A percentile compares a stretch with the other conserved stretches of the same genome.
phyloP scores from a whole-genome alignment of 1,139 yeast genomes.

The Blastobotrys ciferrii region DNA sequence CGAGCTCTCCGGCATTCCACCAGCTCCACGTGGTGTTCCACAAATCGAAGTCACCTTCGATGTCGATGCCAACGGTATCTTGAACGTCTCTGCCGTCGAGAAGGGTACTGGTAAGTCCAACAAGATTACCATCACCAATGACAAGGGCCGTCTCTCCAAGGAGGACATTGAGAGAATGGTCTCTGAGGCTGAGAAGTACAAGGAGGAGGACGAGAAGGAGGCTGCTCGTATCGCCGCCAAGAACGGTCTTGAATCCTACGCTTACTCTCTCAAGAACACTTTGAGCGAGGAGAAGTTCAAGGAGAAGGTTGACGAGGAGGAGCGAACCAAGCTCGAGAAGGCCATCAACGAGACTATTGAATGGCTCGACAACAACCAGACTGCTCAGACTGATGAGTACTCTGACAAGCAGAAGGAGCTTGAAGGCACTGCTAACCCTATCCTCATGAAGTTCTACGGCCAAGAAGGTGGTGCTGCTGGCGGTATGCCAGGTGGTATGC shows the following conservation, averaged over 20 bases:
- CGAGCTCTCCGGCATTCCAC: slow-evolving; percentile 93
- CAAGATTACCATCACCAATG: slow-evolving; percentile 92
- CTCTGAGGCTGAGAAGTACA: slow-evolving; percentile 88
- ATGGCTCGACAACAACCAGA: slow-evolving; percentile 86
- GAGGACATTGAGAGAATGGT: slow-evolving; percentile 94
- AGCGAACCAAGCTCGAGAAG: slow-evolving; percentile 73
- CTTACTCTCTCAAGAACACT: slow-evolving; percentile 79
- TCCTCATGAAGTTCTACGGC: slow-evolving; percentile 79
- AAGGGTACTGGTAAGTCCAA: slow-evolving; percentile 87
- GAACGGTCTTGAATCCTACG: slow-evolving; percentile 87
- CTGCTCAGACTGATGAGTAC: slow-evolving; percentile 86
- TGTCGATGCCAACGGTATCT: slow-evolving; percentile 91
- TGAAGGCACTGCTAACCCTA: slow-evolving; percentile 91
- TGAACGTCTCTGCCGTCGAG: slow-evolving; percentile 90
- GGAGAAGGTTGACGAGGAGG: slow-evolving; percentile 79
- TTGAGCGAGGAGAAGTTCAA: slow-evolving; percentile 75
- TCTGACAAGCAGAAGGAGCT: slow-evolving; percentile 90
- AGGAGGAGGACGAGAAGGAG: slow-evolving; percentile 80
- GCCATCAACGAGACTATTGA: slow-evolving; percentile 81
- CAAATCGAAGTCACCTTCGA: slow-evolving; percentile 94
- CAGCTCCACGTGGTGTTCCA: slow-evolving; percentile 98
- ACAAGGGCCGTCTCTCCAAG: slow-evolving; percentile 91
- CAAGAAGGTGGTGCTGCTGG: slow-evolving; percentile 43
- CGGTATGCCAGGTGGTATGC: slow-evolving; percentile 59
- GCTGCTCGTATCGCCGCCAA: slow-evolving; percentile 73